Percentiles rank a stretch among this genome's conserved stretches.
Conservation (phyloP, 2,329 filamentous ascomycete species). For the Nemania sp. region DNA sequence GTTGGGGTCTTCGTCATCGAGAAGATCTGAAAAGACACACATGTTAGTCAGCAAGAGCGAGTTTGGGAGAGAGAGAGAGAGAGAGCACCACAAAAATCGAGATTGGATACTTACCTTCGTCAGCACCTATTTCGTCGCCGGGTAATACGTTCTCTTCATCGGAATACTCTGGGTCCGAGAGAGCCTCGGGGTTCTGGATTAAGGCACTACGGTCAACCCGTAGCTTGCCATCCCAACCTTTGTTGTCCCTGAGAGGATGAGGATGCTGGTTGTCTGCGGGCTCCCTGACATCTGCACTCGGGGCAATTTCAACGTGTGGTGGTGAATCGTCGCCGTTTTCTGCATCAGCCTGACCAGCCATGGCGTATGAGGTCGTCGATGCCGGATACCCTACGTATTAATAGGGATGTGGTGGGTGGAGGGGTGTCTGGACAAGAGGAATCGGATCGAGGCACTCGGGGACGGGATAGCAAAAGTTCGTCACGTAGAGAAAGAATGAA, state of each 20-base stretch:
- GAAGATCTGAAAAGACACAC: constrained; percentile 52
- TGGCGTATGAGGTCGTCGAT: constrained; percentile 10
- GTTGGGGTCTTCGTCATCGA: constrained; percentile 63
- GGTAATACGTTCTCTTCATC: constrained; percentile 71
- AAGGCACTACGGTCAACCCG: constrained; percentile 71
- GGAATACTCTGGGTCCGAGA: constrained; percentile 85
- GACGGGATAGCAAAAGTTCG: no score
- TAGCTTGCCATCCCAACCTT: constrained; percentile 84
- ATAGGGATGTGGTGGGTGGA: no score
- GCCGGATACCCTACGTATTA: no score
- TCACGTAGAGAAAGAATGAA: no score
- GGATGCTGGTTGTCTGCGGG: constrained; percentile 49
- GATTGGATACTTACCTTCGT: constrained; percentile 66
- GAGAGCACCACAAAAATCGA: neutral
- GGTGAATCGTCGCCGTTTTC: constrained; percentile 37
- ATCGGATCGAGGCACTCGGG: no score
- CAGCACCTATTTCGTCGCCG: constrained; percentile 76
- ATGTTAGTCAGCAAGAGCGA: constrained; percentile 25
- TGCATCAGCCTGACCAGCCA: constrained; percentile 35
- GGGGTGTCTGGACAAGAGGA: neutral
- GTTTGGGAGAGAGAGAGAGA: constrained; percentile 15
- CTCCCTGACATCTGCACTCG: neutral
- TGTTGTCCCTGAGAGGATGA: constrained; percentile 60
- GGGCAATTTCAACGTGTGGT: constrained; percentile 50
- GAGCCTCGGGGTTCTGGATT: constrained; percentile 76